Evolutionary conservation across 129 eudicot species (phyloP).

Genomic region (Tagetes erecta): DNA sequence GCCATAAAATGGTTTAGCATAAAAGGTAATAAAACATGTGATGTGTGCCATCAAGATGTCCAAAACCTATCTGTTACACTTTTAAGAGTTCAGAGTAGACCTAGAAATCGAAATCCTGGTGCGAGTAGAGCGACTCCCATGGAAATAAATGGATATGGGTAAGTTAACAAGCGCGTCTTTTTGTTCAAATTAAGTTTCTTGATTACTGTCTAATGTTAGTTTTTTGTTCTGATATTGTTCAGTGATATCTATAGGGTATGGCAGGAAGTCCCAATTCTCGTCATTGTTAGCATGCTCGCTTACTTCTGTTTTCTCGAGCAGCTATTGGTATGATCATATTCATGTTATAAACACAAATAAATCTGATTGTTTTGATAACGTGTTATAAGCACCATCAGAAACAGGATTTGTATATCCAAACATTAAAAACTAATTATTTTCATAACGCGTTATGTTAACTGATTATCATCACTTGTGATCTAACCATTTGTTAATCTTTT

Average conservation of each 20-base stretch:
- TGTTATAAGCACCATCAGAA: neutral
- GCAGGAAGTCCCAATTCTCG: conserved; percentile 93
- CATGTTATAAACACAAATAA: too few relatives aligned
- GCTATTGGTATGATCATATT: conserved; percentile 60
- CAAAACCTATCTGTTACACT: conserved; percentile 82
- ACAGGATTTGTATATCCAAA: neutral
- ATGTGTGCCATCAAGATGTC: conserved; percentile 91
- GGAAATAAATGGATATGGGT: conserved; percentile 67
- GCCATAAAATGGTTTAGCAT: conserved; percentile 94
- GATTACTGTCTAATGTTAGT: conserved; percentile 26
- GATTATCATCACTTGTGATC: neutral
- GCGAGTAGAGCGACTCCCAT: conserved; percentile 32
- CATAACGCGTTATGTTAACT: neutral
- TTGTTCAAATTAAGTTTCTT: conserved; percentile 13
- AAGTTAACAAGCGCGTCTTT: conserved; percentile 22
- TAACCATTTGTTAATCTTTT: conserved; percentile 6
- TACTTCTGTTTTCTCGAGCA: conserved; percentile 96
- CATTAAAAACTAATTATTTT: neutral
- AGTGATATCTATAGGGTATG: conserved; percentile 72
- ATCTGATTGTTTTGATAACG: too few relatives aligned
- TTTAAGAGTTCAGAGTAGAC: conserved; percentile 61
- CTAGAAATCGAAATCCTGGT: conserved; percentile 35
- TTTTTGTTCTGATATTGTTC: conserved; percentile 24
- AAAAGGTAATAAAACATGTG: conserved; percentile 92
- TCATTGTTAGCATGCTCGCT: conserved; percentile 91